Percentiles rank a stretch among this genome's conserved stretches.
Evolutionary conservation across 345 rosid species (phyloP).

Genomic region (Pelargonium nanum): DNA sequence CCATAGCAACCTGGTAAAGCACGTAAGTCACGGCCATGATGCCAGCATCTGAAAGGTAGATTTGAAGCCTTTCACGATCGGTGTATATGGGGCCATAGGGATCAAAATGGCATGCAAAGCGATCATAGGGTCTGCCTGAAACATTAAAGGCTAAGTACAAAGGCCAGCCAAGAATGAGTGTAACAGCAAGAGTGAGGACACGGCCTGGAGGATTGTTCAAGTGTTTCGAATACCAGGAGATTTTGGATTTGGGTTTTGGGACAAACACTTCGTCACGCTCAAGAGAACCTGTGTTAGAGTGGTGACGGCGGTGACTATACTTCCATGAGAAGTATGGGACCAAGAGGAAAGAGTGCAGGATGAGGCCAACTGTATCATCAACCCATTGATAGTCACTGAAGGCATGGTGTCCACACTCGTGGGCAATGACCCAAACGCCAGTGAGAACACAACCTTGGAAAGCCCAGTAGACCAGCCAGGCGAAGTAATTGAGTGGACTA

Average conservation of each 20-base stretch:
- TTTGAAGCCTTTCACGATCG: constrained; percentile 36
- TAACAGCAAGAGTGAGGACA: constrained; percentile 18
- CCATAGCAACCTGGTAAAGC: constrained; percentile 23
- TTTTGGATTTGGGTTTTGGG: constrained; percentile 33
- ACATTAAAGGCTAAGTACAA: constrained; percentile 37
- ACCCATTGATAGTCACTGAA: constrained; percentile 50
- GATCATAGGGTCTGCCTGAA: constrained; percentile 32
- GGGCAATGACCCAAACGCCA: constrained; percentile 55
- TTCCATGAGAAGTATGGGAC: constrained; percentile 67
- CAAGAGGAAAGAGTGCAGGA: constrained; percentile 49
- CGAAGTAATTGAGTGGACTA: constrained; percentile 21
- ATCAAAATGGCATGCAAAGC: constrained; percentile 39
- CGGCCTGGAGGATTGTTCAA: constrained; percentile 40
- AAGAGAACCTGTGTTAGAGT: constrained; percentile 55
- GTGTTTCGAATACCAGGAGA: constrained; percentile 24
- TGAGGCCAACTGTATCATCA: constrained; percentile 42
- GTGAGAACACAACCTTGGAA: constrained; percentile 49
- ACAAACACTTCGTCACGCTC: constrained; percentile 58
- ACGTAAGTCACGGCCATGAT: constrained; percentile 25
- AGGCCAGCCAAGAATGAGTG: constrained; percentile 43
- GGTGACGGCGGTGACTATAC: constrained; percentile 60
- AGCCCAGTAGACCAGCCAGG: constrained; percentile 55
- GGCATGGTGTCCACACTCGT: constrained; percentile 70
- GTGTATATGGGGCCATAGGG: constrained; percentile 44
- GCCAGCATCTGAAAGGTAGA: constrained; percentile 41